These are phyloP conservation scores for Aspergillus udagawae DNA, from an alignment of 2,329 filamentous ascomycete genomes.

Conservation along the genomic window DNA sequence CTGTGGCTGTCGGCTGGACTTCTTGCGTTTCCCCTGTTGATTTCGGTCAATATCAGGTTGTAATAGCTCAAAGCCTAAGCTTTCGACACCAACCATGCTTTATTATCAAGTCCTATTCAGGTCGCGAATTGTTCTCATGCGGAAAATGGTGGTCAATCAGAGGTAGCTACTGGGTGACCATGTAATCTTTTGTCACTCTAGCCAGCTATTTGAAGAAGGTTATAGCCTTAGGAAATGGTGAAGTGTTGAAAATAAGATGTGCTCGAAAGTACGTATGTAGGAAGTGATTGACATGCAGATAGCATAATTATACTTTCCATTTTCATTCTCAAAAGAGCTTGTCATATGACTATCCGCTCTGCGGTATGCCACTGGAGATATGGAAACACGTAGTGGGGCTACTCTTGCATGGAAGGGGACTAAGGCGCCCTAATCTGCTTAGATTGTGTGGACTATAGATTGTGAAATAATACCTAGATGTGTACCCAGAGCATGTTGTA, in stretches of 20 bases:
- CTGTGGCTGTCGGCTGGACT: constrained; percentile 73
- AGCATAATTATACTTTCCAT: neutral
- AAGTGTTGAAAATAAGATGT: neutral
- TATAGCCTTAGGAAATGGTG: too few species aligned
- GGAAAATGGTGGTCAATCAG: neutral
- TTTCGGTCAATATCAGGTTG: neutral
- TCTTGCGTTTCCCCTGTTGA: constrained; percentile 82
- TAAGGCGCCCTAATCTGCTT: too few species aligned
- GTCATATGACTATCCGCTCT: neutral
- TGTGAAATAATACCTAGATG: neutral
- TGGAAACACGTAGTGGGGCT: neutral
- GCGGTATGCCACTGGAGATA: neutral
- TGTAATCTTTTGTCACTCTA: neutral
- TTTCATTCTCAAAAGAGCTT: neutral
- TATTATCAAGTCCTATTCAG: neutral
- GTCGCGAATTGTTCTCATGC: neutral
- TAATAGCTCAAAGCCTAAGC: neutral
- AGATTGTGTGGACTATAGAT: neutral
- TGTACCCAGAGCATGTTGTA: neutral
- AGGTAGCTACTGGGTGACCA: neutral
- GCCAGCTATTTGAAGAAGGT: neutral
- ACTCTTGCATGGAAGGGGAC: too few species aligned
- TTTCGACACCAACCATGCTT: constrained; percentile 5
- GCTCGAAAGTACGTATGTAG: neutral
- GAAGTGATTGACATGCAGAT: too few species aligned